Conservation (phyloP, 2,329 filamentous ascomycete species). For the Sporothrix brasiliensis region DNA sequence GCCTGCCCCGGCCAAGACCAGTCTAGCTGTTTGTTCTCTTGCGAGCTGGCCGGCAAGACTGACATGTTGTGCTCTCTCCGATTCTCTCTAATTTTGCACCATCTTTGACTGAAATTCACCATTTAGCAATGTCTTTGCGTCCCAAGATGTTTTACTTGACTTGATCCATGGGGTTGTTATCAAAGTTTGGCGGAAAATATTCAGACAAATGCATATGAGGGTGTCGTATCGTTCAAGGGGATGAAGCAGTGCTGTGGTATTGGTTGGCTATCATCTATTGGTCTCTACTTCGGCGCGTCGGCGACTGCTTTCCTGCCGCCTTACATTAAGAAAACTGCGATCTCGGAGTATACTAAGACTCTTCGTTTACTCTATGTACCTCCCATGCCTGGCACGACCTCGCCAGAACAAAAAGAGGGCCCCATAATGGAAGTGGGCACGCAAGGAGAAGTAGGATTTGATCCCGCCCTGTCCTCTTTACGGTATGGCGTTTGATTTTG, state of each 20-base stretch:
- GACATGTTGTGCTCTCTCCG: not conserved
- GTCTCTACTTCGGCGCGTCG: not conserved
- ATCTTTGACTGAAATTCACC: not conserved
- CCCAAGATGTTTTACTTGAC: too few relatives aligned
- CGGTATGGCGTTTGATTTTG: not conserved
- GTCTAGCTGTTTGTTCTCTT: not conserved
- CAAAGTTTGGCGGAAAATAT: too few relatives aligned
- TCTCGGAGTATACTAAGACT: not conserved
- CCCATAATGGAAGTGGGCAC: not conserved
- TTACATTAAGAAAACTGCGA: not conserved
- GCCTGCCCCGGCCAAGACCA: slow-evolving; percentile 2
- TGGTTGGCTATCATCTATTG: too few relatives aligned
- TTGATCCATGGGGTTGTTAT: too few relatives aligned
- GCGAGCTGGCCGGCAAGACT: too few relatives aligned
- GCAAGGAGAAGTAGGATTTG: not conserved
- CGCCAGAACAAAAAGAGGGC: slow-evolving; percentile 3
- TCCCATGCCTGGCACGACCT: too few relatives aligned
- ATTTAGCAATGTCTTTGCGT: too few relatives aligned
- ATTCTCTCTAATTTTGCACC: not conserved
- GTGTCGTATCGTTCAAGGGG: too few relatives aligned
- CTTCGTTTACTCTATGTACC: not conserved
- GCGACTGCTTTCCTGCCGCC: not conserved
- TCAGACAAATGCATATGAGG: too few relatives aligned
- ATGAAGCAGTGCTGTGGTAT: too few relatives aligned
- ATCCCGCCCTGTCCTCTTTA: slow-evolving; percentile 1